Evolutionary conservation across 805 yeast genomes (phyloP).

Genomic region (Lachancea sp.): DNA sequence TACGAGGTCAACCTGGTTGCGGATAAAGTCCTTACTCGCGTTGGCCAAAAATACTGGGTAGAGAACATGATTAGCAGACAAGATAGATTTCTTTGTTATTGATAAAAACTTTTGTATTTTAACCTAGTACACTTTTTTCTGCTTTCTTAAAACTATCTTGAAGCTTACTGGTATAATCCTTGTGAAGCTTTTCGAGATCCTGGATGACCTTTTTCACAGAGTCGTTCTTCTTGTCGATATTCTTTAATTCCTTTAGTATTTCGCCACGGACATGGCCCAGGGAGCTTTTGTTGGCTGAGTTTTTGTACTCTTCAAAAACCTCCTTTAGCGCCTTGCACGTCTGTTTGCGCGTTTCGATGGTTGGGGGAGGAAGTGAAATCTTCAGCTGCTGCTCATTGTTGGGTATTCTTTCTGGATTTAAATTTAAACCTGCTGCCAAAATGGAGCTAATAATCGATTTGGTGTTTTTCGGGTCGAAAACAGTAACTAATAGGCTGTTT

Average conservation of each 20-base stretch:
- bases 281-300: slow-evolving; percentile 42
- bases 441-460: slow-evolving; percentile 67
- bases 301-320: slow-evolving; percentile 57
- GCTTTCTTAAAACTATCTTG: slow-evolving; percentile 48
- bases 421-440: slow-evolving; percentile 57
- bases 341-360: slow-evolving; percentile 57
- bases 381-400: slow-evolving; percentile 65
- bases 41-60: slow-evolving; percentile 40
- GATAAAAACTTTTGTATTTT: neutral
- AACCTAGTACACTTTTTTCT: slow-evolving; percentile 39
- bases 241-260: slow-evolving; percentile 49
- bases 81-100: too few species aligned
- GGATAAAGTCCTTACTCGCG: slow-evolving; percentile 47
- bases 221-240: slow-evolving; percentile 47
- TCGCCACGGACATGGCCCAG: slow-evolving; percentile 53
- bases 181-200: slow-evolving; percentile 65
- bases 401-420: slow-evolving; percentile 76
- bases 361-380: slow-evolving; percentile 68
- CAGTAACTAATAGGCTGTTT: slow-evolving; percentile 65
- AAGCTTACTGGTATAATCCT: slow-evolving; percentile 54
- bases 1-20: slow-evolving; percentile 65
- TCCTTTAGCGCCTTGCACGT: slow-evolving; percentile 55
- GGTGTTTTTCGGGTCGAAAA: slow-evolving; percentile 73
- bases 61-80: too few species aligned
- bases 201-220: slow-evolving; percentile 47